A percentile compares a stretch with the other conserved stretches of the same genome.
Evolutionary conservation across 345 rosid genomes (phyloP).

Genomic region (Nasturtium officinale): DNA sequence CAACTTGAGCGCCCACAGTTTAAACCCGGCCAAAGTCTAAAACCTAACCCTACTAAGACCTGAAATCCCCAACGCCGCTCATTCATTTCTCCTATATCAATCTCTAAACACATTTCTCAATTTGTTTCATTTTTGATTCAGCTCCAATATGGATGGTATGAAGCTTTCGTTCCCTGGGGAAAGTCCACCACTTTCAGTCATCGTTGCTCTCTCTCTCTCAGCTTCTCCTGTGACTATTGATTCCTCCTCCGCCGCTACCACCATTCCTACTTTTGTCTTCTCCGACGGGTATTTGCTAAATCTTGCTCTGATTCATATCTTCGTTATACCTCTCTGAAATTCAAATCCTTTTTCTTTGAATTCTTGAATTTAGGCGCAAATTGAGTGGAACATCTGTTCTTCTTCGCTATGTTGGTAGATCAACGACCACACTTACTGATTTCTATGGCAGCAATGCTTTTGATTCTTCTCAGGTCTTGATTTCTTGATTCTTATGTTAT

Average conservation of each 20-base stretch:
- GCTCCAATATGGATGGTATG: constrained; percentile 48
- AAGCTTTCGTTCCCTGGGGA: constrained; percentile 60
- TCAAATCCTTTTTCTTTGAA: neutral
- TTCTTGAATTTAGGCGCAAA: constrained; percentile 46
- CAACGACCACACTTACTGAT: constrained; percentile 42
- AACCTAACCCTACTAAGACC: constrained; percentile 19
- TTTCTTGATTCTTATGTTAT: neutral
- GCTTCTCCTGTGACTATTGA: constrained; percentile 42
- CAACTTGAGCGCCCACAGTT: constrained; percentile 15
- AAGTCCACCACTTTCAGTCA: constrained; percentile 63
- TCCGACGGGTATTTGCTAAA: constrained; percentile 59
- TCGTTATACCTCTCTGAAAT: neutral
- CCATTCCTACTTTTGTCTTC: constrained; percentile 53
- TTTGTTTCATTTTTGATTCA: constrained; percentile 10
- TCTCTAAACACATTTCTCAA: neutral
- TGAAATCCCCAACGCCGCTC: constrained; percentile 13
- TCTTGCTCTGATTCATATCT: neutral
- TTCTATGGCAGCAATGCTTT: constrained; percentile 55
- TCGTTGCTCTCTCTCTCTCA: constrained; percentile 61
- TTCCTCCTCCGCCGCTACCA: constrained; percentile 38
- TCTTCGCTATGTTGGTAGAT: constrained; percentile 67
- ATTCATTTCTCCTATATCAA: neutral
- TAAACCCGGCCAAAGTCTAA: neutral
- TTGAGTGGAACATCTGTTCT: constrained; percentile 60
- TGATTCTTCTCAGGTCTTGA: constrained; percentile 64